Percentiles rank a stretch among this genome's conserved stretches.
phyloP scores from a whole-genome alignment of 169 alveolate species.

The Cryptosporidium xiaoi region DNA sequence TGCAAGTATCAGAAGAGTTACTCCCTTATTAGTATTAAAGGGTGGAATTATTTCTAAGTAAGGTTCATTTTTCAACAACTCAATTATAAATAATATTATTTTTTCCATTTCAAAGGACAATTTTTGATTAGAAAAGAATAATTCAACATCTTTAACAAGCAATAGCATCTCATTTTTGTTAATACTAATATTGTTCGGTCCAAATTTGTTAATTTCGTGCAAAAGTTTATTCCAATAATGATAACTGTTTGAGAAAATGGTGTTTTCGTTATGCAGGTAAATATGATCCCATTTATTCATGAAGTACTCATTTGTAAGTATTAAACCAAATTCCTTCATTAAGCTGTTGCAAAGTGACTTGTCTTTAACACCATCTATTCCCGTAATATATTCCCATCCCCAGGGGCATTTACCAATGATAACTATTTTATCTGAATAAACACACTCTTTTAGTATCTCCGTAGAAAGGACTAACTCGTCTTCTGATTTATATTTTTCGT shows the following conservation, averaged over 20 bases:
- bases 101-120: conserved; percentile 19
- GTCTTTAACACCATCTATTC: not conserved
- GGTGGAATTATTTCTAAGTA: conserved; percentile 37
- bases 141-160: conserved; percentile 33
- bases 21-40: conserved; percentile 19
- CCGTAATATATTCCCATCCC: conserved; percentile 58
- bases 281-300: not conserved
- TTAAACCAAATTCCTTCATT: conserved; percentile 49
- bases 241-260: conserved; percentile 8
- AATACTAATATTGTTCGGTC: not conserved
- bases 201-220: not conserved
- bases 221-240: conserved; percentile 27
- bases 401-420: conserved; percentile 62
- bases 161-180: conserved; percentile 4
- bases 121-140: not conserved
- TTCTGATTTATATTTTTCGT: not conserved
- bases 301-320: conserved; percentile 32
- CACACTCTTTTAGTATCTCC: conserved; percentile 2
- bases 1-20: conserved; percentile 7
- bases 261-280: not conserved
- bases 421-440: conserved; percentile 19
- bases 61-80: conserved; percentile 4
- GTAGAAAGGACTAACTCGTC: conserved; percentile 2
- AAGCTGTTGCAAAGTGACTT: conserved; percentile 22
- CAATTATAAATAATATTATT: conserved; percentile 15